Conservation (phyloP, 2,329 filamentous ascomycete genomes). For the Rosellinia necatrix region DNA sequence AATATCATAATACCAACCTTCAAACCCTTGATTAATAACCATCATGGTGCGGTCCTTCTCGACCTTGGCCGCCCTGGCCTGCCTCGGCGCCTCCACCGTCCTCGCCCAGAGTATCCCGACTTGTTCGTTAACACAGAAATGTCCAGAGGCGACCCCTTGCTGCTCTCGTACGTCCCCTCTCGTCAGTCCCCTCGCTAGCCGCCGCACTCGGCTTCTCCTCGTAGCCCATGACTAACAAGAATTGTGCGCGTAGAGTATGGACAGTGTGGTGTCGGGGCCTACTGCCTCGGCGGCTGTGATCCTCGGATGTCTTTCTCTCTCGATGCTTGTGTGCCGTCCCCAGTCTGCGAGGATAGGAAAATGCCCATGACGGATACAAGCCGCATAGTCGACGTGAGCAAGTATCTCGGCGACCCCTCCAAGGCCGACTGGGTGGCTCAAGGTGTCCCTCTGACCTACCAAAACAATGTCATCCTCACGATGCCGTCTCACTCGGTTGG, state of each 20-base stretch:
- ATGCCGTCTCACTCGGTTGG: conserved; percentile 87
- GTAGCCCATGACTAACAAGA: conserved; percentile 9
- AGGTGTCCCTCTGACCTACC: conserved; percentile 71
- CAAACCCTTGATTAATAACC: neutral
- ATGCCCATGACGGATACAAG: conserved; percentile 77
- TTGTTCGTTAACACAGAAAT: conserved; percentile 61
- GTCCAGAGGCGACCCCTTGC: conserved; percentile 74
- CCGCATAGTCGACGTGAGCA: conserved; percentile 69
- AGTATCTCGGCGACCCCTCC: conserved; percentile 84
- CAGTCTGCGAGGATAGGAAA: conserved; percentile 75
- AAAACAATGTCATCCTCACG: conserved; percentile 78
- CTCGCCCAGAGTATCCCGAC: conserved; percentile 42
- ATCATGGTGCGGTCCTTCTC: conserved; percentile 40
- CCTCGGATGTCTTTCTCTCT: conserved; percentile 81
- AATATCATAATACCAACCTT: conserved; percentile 26
- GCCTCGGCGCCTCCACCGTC: conserved; percentile 46
- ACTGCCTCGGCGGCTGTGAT: conserved; percentile 95
- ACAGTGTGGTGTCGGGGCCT: conserved; percentile 90
- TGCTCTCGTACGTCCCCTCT: conserved; percentile 69
- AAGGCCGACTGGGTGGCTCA: conserved; percentile 87
- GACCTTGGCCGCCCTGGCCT: conserved; percentile 43
- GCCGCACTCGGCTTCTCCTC: neutral
- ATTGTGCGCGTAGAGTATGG: conserved; percentile 73
- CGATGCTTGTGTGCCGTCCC: conserved; percentile 82
- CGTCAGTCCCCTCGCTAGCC: neutral